Percentiles rank a stretch among this genome's conserved stretches.
These are phyloP conservation scores for Penicillium janthinellum DNA, from an alignment of 2,329 filamentous ascomycete genomes.

Conservation along the genomic window DNA sequence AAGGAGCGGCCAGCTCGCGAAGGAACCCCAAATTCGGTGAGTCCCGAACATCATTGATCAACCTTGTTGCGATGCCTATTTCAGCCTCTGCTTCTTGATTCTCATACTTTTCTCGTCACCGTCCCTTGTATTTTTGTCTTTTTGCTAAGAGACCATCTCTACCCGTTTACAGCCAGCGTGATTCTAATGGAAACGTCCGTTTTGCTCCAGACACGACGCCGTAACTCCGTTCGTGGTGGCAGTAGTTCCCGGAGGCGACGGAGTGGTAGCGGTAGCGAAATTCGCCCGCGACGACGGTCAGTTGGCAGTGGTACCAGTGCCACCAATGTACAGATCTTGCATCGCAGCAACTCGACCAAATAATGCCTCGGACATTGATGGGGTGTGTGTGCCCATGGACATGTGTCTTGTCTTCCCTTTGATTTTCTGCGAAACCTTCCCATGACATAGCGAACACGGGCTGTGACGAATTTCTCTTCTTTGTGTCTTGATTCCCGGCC, in stretches of 20 bases:
- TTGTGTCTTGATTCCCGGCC: slow-evolving; percentile 31
- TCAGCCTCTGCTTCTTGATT: slow-evolving; percentile 22
- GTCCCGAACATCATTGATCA: slow-evolving; percentile 36
- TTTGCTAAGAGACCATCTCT: slow-evolving; percentile 45
- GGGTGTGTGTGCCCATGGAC: slow-evolving; percentile 20
- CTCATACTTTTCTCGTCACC: background rate
- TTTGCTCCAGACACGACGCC: slow-evolving; percentile 50
- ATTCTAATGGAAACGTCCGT: slow-evolving; percentile 51
- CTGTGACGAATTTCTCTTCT: slow-evolving; percentile 37
- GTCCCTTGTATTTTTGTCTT: slow-evolving; percentile 34
- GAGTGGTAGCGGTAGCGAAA: slow-evolving; percentile 45
- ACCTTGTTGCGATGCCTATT: slow-evolving; percentile 23
- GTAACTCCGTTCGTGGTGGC: slow-evolving; percentile 42
- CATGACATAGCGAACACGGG: slow-evolving; percentile 43
- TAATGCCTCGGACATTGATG: slow-evolving; percentile 28
- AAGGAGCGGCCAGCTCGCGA: slow-evolving; percentile 56
- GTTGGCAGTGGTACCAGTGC: slow-evolving; percentile 39
- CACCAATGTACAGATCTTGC: slow-evolving; percentile 38
- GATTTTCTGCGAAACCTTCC: slow-evolving; percentile 27
- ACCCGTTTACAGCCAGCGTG: slow-evolving; percentile 45
- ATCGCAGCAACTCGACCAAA: slow-evolving; percentile 48
- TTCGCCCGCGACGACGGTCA: slow-evolving; percentile 46
- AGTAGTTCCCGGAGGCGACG: slow-evolving; percentile 39
- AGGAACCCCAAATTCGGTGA: slow-evolving; percentile 48
- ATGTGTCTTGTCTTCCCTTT: slow-evolving; percentile 29